Conservation (phyloP, 805 yeast genomes). For the Yarrowia keelungensis region DNA sequence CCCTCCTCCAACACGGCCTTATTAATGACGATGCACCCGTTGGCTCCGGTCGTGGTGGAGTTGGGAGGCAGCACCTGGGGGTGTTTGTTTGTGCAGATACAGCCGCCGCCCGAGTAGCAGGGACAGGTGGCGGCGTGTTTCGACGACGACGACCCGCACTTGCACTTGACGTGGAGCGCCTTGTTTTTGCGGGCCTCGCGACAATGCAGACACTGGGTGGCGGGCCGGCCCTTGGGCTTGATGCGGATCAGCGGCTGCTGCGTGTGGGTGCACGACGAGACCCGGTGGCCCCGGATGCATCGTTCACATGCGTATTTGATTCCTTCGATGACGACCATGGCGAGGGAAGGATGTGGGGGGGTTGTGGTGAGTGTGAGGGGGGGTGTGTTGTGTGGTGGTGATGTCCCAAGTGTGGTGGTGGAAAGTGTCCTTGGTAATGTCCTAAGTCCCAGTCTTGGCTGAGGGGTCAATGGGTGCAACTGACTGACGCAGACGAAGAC, state of each 20-base stretch:
- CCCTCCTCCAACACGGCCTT: conserved; percentile 8
- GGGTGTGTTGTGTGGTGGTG: too few species aligned
- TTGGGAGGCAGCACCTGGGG: conserved; percentile 35
- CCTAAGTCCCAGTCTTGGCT: too few species aligned
- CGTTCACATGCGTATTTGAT: conserved; percentile 95
- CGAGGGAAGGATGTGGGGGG: background rate
- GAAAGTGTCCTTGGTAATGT: too few species aligned
- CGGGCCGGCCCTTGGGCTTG: conserved; percentile 96
- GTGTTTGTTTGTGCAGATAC: conserved; percentile 33
- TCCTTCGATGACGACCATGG: conserved; percentile 89
- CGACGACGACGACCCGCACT: conserved; percentile 45
- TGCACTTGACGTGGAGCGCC: conserved; percentile 48
- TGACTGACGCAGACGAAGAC: too few species aligned
- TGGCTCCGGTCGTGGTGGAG: conserved; percentile 40
- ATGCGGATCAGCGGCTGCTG: conserved; percentile 91
- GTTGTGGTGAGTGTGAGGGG: background rate
- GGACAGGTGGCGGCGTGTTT: conserved; percentile 43
- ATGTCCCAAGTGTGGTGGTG: too few species aligned
- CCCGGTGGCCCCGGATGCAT: conserved; percentile 96
- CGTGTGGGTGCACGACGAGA: conserved; percentile 89
- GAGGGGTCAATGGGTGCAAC: too few species aligned
- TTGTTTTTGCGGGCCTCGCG: conserved; percentile 45
- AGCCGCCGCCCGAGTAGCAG: conserved; percentile 41
- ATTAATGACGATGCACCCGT: conserved; percentile 39
- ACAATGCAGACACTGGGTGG: conserved; percentile 89